These are phyloP conservation scores for Lentinula boryana DNA, from an alignment of 768 basidiomycete genomes.

Conservation along the genomic window DNA sequence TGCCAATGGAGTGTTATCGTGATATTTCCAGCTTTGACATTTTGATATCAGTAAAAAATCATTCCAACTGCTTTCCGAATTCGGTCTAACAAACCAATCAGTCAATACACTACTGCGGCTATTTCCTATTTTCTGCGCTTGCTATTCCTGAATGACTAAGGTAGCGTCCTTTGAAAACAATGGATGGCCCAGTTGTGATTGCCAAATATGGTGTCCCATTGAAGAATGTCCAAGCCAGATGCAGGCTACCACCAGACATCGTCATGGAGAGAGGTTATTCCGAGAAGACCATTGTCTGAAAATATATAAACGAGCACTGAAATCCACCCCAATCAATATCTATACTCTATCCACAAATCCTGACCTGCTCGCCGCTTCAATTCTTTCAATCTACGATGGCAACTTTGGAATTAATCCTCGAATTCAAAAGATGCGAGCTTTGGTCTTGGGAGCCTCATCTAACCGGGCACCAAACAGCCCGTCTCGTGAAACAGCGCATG, in stretches of 20 bases:
- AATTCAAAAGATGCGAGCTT: conserved; percentile 15
- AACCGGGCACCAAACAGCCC: conserved; percentile 16
- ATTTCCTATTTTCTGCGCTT: background rate
- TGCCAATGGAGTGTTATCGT: conserved; percentile 25
- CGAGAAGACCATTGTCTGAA: background rate
- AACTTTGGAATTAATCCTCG: conserved; percentile 21
- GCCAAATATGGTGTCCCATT: background rate
- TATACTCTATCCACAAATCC: background rate
- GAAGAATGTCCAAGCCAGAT: background rate
- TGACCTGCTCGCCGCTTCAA: background rate
- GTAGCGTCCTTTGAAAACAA: background rate
- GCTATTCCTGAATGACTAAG: background rate
- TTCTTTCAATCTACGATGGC: conserved; percentile 9
- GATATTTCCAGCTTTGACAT: conserved; percentile 4
- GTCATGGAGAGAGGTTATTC: background rate
- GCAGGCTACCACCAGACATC: background rate
- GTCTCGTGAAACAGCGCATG: conserved; percentile 3
- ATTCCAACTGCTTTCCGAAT: no score
- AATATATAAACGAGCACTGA: background rate
- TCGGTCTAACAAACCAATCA: background rate
- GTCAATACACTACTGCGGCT: background rate
- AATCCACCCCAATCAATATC: background rate
- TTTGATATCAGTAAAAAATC: background rate
- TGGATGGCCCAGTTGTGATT: background rate
- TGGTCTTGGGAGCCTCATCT: conserved; percentile 20